Evolutionary conservation across 306 rosid species (phyloP).

Genomic region (barrel medic (Medicago truncatula)): MtrunA17r5.0-ANR NC_053043.1:14854001-14854500

Average conservation of each 20-base stretch:
- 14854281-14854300: slow-evolving; percentile 12
- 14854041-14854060: no score
- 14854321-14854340: slow-evolving; percentile 3
- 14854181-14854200: slow-evolving; percentile 37
- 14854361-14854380: slow-evolving; percentile 18
- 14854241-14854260: slow-evolving; percentile 25
- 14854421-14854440: background rate
- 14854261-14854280: slow-evolving; percentile 30
- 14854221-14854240: slow-evolving; percentile 34
- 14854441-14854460: background rate
- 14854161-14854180: slow-evolving; percentile 19
- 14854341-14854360: background rate
- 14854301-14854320: background rate
- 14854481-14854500: background rate
- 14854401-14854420: background rate
- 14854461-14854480: background rate
- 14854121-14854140: background rate
- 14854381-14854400: background rate
- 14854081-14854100: background rate
- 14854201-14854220: slow-evolving; percentile 18
- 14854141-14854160: slow-evolving; percentile 14
- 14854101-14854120: slow-evolving; percentile 10
- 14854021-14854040: no score
- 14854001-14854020: no score
- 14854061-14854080: no score